Evolutionary conservation across 768 basidiomycete species (phyloP), one percentile per base, ranked within the genome.

Genomic region (Mycena indigotica): DNA sequence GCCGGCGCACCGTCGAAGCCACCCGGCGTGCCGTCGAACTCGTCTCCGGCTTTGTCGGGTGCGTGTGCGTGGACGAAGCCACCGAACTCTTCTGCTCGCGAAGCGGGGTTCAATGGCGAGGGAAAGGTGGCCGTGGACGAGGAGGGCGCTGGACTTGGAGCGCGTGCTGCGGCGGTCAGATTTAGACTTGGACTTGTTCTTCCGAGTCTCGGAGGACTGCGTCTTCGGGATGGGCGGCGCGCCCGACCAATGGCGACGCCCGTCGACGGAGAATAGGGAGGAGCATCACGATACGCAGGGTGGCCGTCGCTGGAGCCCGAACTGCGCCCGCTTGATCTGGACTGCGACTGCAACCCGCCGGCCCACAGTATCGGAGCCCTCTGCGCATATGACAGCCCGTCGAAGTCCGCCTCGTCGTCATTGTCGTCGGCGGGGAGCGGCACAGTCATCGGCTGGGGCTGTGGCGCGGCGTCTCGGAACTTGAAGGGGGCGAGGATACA

Each of bases 321-420:
- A n/a, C 26, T 5, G 23, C 38, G 52, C 26, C 51, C 46, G 46
- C 24, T 25, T 8, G 24, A 25, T 23, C 46, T 23, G 13, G 46
- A 48, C 6, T 48, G 46, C 6, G 46, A 26, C 25, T 48, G 46
- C 19, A 26, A 52, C 13, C 25, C 51, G 15, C 23, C 35, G n/a
- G 29, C 6, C 23, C 23, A 21, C 12, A 10, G 19, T n/a, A 2
- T 3, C 10, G 54, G 46, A 1, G 25, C 44, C 24, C 30, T 29
- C 5, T 48, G 45, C 21, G 54, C 54, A 21, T 55, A 55, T 23
- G 23, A 15, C 0, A 30, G 45, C 24, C 54, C 54, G 46, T 50
- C 54, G 24, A 55, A 35, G 32, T 55, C 54, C 32, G 32, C 54
- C 3, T 55, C 54, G 54, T 55, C 54, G 4, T 39, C 46, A 25